phyloP scores from a whole-genome alignment of 345 rosid species.

The Populus alba region DNA sequence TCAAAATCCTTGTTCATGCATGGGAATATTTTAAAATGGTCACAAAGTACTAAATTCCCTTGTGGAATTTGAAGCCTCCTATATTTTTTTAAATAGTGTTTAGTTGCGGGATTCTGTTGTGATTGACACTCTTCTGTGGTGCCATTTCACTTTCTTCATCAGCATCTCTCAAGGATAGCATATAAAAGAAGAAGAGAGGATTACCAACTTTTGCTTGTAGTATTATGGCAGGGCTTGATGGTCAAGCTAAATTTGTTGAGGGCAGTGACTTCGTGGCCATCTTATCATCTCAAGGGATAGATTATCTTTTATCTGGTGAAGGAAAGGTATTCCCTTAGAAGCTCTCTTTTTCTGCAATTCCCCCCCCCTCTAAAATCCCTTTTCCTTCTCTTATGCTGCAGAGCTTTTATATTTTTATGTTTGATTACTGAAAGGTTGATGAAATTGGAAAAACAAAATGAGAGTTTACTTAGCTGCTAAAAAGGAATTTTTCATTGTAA shows the following conservation, averaged over 20 bases:
- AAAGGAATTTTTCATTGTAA: neutral
- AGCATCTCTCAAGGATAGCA: constrained; percentile 1
- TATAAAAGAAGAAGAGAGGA: constrained; percentile 16
- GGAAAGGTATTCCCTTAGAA: constrained; percentile 37
- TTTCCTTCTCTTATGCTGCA: neutral
- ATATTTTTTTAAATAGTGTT: neutral
- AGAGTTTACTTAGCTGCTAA: neutral
- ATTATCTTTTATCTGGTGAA: constrained; percentile 52
- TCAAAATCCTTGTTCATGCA: too few relatives aligned
- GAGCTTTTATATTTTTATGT: neutral
- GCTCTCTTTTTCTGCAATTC: neutral
- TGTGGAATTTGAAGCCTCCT: too few relatives aligned
- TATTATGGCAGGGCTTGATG: constrained; percentile 39
- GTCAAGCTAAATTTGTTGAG: constrained; percentile 20
- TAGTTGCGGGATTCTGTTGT: constrained; percentile 4
- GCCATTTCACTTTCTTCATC: neutral
- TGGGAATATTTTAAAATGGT: too few relatives aligned
- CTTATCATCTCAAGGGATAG: constrained; percentile 55
- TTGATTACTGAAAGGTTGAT: neutral
- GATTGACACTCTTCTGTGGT: constrained; percentile 4
- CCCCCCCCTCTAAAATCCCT: neutral
- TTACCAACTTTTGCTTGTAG: constrained; percentile 1
- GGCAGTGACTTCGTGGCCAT: constrained; percentile 32
- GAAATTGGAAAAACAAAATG: neutral
- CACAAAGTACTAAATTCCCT: too few relatives aligned